phyloP scores from a whole-genome alignment of 2,329 filamentous ascomycete genomes.

The Didymellaceae sp. region DNA sequence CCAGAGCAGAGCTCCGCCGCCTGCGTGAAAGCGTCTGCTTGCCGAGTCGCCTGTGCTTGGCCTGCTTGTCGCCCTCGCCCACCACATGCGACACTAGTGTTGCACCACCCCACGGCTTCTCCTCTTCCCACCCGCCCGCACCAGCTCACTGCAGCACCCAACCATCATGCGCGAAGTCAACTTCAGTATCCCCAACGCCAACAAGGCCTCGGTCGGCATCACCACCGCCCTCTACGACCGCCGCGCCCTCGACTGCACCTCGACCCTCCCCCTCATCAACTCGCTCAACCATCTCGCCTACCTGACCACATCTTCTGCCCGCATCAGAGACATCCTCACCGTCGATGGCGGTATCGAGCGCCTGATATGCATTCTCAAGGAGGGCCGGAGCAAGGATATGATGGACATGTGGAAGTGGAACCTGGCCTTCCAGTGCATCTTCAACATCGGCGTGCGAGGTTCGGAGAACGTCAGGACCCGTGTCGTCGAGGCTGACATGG shows the following conservation, averaged over 20 bases:
- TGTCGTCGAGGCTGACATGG: constrained; percentile 98
- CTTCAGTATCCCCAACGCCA: constrained; percentile 98
- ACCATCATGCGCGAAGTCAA: constrained; percentile 96
- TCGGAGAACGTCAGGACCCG: constrained; percentile 93
- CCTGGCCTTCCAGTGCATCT: constrained; percentile 96
- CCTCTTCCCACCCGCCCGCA: constrained; percentile 11
- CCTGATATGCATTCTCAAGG: constrained; percentile 96
- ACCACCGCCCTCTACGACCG: constrained; percentile 98
- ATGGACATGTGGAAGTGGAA: constrained; percentile 99
- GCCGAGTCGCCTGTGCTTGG: constrained; percentile 16
- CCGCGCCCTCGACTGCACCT: constrained; percentile 96
- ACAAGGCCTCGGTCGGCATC: constrained; percentile 98
- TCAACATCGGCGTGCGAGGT: constrained; percentile 96
- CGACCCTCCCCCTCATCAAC: constrained; percentile 96
- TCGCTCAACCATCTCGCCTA: constrained; percentile 98
- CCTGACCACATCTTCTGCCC: constrained; percentile 94
- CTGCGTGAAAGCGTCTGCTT: constrained; percentile 3
- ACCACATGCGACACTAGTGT: constrained; percentile 44
- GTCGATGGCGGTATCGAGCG: constrained; percentile 98
- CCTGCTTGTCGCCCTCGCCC: constrained; percentile 26
- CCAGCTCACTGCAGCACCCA: constrained; percentile 26
- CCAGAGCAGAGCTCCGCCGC: constrained; percentile 12
- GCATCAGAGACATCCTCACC: constrained; percentile 96
- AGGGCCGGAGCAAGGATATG: constrained; percentile 95
- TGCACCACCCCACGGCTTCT: constrained; percentile 36